phyloP scores from a whole-genome alignment of 768 basidiomycete species.

The Hypsizygus marmoreus region DNA sequence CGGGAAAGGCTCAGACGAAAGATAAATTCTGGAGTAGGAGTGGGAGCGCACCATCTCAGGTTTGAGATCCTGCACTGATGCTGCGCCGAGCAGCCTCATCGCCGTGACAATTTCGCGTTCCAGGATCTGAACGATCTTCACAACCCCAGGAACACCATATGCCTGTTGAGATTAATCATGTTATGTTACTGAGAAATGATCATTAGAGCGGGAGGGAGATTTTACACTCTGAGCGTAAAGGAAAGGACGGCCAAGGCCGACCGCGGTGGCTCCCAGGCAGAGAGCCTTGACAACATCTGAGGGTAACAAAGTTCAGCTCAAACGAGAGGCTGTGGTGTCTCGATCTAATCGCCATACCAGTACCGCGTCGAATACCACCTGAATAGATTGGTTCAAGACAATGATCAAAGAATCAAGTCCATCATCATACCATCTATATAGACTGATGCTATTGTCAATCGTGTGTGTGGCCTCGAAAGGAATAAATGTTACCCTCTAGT shows the following conservation, averaged over 20 bases:
- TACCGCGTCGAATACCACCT: constrained; percentile 74
- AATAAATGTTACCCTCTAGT: constrained; percentile 54
- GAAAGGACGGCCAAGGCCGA: constrained; percentile 85
- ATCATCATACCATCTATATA: constrained; percentile 93
- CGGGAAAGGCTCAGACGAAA: background rate
- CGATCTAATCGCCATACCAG: constrained; percentile 50
- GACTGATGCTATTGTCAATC: constrained; percentile 49
- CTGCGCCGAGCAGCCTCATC: constrained; percentile 77
- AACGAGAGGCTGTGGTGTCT: too few species aligned
- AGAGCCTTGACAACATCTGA: constrained; percentile 86
- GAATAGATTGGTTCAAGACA: too few species aligned
- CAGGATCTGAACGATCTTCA: constrained; percentile 66
- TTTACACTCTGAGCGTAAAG: constrained; percentile 83
- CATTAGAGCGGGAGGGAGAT: background rate
- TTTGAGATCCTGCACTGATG: constrained; percentile 60
- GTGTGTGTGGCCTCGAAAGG: constrained; percentile 10
- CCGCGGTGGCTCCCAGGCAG: constrained; percentile 84
- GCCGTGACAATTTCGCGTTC: constrained; percentile 75
- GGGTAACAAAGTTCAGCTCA: background rate
- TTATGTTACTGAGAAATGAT: background rate
- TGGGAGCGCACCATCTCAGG: constrained; percentile 67
- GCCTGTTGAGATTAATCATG: constrained; percentile 45
- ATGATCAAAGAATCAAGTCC: too few species aligned
- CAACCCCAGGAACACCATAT: constrained; percentile 72
- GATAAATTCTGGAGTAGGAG: background rate